These are phyloP conservation scores for Monascus ruber DNA, from an alignment of 2,329 filamentous ascomycete genomes.

Conservation along the genomic window DNA sequence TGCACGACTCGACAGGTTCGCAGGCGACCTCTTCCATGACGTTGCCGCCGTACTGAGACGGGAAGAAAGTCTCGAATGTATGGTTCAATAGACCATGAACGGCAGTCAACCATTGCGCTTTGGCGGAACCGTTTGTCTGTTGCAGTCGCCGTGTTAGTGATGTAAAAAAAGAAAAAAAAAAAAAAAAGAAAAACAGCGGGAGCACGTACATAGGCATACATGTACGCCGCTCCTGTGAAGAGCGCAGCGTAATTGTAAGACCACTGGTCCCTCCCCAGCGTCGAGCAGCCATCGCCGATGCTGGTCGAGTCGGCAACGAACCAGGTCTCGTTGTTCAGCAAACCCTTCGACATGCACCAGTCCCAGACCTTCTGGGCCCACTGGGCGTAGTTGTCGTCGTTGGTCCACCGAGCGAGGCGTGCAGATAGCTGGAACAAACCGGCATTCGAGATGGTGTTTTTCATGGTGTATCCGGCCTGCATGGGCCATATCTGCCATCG, in stretches of 20 bases:
- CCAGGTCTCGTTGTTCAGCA: constrained; percentile 49
- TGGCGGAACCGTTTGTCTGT: constrained; percentile 37
- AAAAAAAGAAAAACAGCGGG: not conserved
- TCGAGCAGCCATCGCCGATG: constrained; percentile 46
- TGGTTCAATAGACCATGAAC: constrained; percentile 45
- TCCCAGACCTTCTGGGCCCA: constrained; percentile 53
- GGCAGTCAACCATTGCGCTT: constrained; percentile 42
- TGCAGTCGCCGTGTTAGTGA: not conserved
- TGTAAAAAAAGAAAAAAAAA: not conserved
- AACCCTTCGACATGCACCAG: constrained; percentile 45
- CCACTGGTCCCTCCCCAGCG: constrained; percentile 52
- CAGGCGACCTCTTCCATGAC: constrained; percentile 57
- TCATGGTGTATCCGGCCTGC: constrained; percentile 73
- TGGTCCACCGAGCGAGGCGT: constrained; percentile 55
- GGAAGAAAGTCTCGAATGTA: constrained; percentile 41
- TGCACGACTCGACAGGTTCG: constrained; percentile 50
- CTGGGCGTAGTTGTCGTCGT: constrained; percentile 52
- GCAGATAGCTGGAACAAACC: constrained; percentile 74
- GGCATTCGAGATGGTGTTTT: constrained; percentile 70
- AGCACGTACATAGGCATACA: constrained; percentile 51
- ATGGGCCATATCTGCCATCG: constrained; percentile 70
- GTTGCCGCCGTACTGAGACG: constrained; percentile 31
- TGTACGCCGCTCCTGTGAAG: constrained; percentile 49
- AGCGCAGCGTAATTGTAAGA: constrained; percentile 56
- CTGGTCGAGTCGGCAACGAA: constrained; percentile 55